Evolutionary conservation across 148 eudicot genomes (phyloP), one percentile per base, ranked within the genome.

Genomic region (Silene uniflora): DNA sequence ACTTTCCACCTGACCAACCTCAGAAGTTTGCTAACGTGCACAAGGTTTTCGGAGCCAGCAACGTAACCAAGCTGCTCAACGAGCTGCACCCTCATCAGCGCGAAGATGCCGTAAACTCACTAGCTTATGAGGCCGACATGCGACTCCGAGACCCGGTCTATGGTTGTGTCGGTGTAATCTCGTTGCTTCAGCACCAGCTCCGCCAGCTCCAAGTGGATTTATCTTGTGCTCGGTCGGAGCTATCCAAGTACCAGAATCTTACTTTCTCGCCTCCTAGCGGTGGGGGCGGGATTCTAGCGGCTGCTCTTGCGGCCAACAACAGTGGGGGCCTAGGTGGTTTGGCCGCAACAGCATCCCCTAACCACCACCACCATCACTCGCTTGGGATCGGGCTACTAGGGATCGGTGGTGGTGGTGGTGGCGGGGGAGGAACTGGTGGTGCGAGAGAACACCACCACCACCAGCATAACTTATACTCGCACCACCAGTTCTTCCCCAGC

Each of bases 121-220:
- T 92, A 0, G 97, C 97, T 0, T 92, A 88, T 58, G 95, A 92
- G 75, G 97, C 97, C 6, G 97, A 92, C 69, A 90, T 90, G 97
- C 91, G 97, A 0, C 89, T 92, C 44, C 86, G 97, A 0, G 97
- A 92, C 73, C 97, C 97, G 0, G 97, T 92, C 27, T 92, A 90
- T 67, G 97, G 97, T 18, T 92, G 97, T 56, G 97, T 92, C 0
- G 95, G 97, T 0, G 92, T 90, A 21, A 92, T 92, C 65, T 92
- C 97, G 0, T 87, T 92, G 46, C 90, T 92, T 61, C 97, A 92
- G 65, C 97, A 92, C 79, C 97, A 92, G 73, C 91, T 92, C 65
- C 88, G 92, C 1, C 97, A 92, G 81, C 91, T 92, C 17, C 97
- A 92, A 55, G 78, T 85, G 55, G 97, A 92, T 79, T 80, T 92